These are phyloP conservation scores for Chaetomium cochliodes DNA, from an alignment of 495 filamentous ascomycete species.

Conservation along the genomic window DNA sequence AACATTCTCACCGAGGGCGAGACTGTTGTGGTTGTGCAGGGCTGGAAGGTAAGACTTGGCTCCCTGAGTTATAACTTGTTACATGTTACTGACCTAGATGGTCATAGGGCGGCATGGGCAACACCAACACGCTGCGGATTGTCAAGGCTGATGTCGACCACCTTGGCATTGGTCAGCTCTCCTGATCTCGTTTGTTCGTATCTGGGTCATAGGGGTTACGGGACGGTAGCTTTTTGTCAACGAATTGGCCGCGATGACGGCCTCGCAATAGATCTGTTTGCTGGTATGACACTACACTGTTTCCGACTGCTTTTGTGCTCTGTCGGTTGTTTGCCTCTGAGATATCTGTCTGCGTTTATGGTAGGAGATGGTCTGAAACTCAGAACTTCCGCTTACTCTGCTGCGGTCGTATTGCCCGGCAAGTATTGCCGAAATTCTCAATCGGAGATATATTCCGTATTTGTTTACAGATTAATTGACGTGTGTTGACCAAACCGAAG, in stretches of 20 bases:
- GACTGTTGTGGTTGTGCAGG: constrained; percentile 90
- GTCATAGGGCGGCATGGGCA: constrained; percentile 84
- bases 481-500: too few relatives aligned
- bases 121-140: constrained; percentile 83
- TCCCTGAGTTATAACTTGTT: neutral
- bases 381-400: too few relatives aligned
- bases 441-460: too few relatives aligned
- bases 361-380: too few relatives aligned
- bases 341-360: too few relatives aligned
- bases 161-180: constrained; percentile 45
- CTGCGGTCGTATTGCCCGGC: too few relatives aligned
- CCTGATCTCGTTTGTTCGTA: constrained; percentile 3
- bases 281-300: neutral
- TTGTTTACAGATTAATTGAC: too few relatives aligned
- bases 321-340: neutral
- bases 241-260: neutral
- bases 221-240: constrained; percentile 5
- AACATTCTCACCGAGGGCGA: constrained; percentile 80
- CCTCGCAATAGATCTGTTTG: constrained; percentile 21
- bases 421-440: too few relatives aligned
- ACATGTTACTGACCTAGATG: neutral
- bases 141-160: constrained; percentile 55
- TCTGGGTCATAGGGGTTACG: constrained; percentile 5
- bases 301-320: neutral
- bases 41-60: constrained; percentile 59